phyloP scores from a whole-genome alignment of 2,329 filamentous ascomycete genomes.

The Verticillium dahliae region DNA sequence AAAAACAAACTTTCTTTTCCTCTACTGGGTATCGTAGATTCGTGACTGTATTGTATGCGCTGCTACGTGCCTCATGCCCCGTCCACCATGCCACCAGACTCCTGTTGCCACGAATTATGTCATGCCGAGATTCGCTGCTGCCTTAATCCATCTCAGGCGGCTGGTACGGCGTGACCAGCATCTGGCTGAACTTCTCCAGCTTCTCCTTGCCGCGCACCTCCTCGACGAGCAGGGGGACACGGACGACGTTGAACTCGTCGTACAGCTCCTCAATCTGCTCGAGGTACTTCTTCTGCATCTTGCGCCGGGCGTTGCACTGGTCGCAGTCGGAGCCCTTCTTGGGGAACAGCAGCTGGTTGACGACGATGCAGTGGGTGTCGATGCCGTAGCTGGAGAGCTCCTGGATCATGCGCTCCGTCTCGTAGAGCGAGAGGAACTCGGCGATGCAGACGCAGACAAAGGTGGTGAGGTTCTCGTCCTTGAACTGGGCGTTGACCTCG shows the following conservation, averaged over 20 bases:
- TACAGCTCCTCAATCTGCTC: slow-evolving; percentile 98
- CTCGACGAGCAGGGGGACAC: slow-evolving; percentile 93
- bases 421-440: slow-evolving; percentile 93
- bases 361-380: slow-evolving; percentile 94
- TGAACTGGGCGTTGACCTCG: slow-evolving; percentile 97
- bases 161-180: slow-evolving; percentile 71
- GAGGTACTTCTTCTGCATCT: slow-evolving; percentile 99
- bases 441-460: slow-evolving; percentile 99
- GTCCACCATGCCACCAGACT: not conserved
- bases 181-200: slow-evolving; percentile 82
- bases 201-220: slow-evolving; percentile 94
- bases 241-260: slow-evolving; percentile 97
- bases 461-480: slow-evolving; percentile 89
- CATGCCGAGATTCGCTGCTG: not conserved
- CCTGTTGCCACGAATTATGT: not conserved
- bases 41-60: slow-evolving; percentile 10
- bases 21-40: slow-evolving; percentile 9
- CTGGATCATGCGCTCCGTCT: slow-evolving; percentile 99
- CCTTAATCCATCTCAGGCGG: slow-evolving; percentile 42
- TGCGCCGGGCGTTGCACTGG: slow-evolving; percentile 87
- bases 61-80: not conserved
- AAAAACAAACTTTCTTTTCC: not conserved
- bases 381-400: slow-evolving; percentile 90
- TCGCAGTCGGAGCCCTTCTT: slow-evolving; percentile 80
- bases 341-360: slow-evolving; percentile 95